These are phyloP conservation scores for Boletellus ananas DNA, from an alignment of 768 basidiomycete species.

Conservation along the genomic window DNA sequence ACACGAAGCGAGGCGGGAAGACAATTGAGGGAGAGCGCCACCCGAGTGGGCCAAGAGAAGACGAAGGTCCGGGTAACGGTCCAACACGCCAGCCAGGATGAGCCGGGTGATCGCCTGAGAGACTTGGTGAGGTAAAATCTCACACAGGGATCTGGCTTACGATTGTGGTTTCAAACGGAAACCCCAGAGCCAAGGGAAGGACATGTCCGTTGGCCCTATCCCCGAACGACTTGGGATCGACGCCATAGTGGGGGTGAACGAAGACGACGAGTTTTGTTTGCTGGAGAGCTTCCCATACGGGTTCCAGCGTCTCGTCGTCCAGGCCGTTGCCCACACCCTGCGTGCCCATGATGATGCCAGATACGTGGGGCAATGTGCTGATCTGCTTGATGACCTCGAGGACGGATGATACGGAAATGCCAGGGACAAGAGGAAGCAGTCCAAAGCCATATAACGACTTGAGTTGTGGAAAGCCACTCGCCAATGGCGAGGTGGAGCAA, in stretches of 20 bases:
- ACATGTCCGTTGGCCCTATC: slow-evolving; percentile 81
- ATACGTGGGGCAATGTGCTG: slow-evolving; percentile 58
- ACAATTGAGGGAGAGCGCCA: slow-evolving; percentile 78
- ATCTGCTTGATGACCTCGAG: slow-evolving; percentile 68
- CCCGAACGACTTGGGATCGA: slow-evolving; percentile 72
- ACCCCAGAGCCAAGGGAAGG: slow-evolving; percentile 80
- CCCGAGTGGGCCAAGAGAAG: slow-evolving; percentile 86
- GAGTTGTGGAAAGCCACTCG: slow-evolving; percentile 32
- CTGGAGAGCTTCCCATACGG: slow-evolving; percentile 78
- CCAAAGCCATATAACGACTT: slow-evolving; percentile 82
- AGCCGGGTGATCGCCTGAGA: slow-evolving; percentile 66
- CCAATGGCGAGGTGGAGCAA: slow-evolving; percentile 60
- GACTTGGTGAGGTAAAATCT: slow-evolving; percentile 5
- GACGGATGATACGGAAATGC: slow-evolving; percentile 50
- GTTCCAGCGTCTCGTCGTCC: slow-evolving; percentile 75
- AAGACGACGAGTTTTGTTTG: slow-evolving; percentile 70
- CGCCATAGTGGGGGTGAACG: slow-evolving; percentile 84
- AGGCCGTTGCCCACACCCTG: slow-evolving; percentile 73
- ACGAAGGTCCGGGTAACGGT: slow-evolving; percentile 71
- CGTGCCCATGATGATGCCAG: slow-evolving; percentile 80
- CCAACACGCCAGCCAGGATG: slow-evolving; percentile 77
- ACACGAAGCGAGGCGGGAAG: slow-evolving; percentile 81
- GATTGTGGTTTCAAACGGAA: slow-evolving; percentile 87
- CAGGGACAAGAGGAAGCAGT: slow-evolving; percentile 75
- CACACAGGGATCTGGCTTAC: slow-evolving; percentile 40